Evolutionary conservation across 495 filamentous ascomycete genomes (phyloP).

Genomic region (Pseudomonodictys pantanalensis): DNA sequence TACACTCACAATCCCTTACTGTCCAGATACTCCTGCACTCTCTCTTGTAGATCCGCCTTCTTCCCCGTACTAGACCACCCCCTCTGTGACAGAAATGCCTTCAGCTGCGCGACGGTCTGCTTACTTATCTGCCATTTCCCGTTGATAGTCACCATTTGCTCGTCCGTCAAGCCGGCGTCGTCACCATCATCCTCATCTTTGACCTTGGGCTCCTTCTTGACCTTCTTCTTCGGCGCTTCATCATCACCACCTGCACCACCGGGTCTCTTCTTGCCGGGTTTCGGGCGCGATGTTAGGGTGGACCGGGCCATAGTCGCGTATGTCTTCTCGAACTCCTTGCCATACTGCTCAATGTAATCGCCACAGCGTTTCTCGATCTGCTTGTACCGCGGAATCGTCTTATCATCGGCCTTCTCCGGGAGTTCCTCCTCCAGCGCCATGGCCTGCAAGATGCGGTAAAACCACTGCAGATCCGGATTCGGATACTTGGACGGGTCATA

Average conservation of each 20-base stretch:
- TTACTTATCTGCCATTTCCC: conserved; percentile 46
- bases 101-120: conserved; percentile 60
- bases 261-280: conserved; percentile 1
- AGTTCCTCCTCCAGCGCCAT: conserved; percentile 89
- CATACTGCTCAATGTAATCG: conserved; percentile 72
- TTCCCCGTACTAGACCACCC: conserved; percentile 62
- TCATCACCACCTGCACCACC: conserved; percentile 12
- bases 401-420: conserved; percentile 75
- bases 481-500: conserved; percentile 88
- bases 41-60: conserved; percentile 77
- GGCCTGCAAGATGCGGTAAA: conserved; percentile 91
- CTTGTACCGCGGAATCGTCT: conserved; percentile 76
- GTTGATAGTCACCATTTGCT: conserved; percentile 60
- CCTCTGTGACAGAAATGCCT: conserved; percentile 62
- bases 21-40: conserved; percentile 75
- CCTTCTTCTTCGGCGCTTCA: conserved; percentile 38
- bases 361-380: conserved; percentile 87
- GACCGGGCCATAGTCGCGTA: conserved; percentile 45
- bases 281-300: conserved; percentile 24
- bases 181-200: conserved; percentile 35
- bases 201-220: conserved; percentile 49
- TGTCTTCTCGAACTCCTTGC: conserved; percentile 56
- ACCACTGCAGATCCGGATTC: conserved; percentile 95
- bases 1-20: conserved; percentile 42
- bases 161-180: conserved; percentile 41